These are phyloP conservation scores for Coniella vitis DNA, from an alignment of 2,329 filamentous ascomycete species.

Conservation along the genomic window DNA sequence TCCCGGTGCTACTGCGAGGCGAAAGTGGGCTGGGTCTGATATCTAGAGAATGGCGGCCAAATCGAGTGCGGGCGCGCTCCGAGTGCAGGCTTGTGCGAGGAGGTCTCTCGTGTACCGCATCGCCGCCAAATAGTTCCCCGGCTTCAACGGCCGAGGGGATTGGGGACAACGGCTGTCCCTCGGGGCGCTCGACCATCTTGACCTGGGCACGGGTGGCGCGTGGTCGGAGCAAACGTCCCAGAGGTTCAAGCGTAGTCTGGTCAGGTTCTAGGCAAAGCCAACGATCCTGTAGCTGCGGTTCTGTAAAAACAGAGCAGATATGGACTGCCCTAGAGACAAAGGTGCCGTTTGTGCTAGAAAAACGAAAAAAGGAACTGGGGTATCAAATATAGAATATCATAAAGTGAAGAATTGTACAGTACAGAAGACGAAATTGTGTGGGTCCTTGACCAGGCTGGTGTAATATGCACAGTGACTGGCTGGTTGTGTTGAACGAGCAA, in stretches of 20 bases:
- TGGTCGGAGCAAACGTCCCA: too few relatives aligned
- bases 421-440: not conserved
- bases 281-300: too few relatives aligned
- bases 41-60: constrained; percentile 11
- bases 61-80: not conserved
- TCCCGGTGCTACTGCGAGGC: not conserved
- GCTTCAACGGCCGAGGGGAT: not conserved
- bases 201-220: too few relatives aligned
- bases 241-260: too few relatives aligned
- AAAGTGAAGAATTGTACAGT: not conserved
- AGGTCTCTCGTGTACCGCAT: not conserved
- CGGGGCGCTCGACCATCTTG: not conserved
- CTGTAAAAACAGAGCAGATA: too few relatives aligned
- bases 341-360: too few relatives aligned
- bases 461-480: too few relatives aligned
- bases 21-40: not conserved
- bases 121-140: not conserved
- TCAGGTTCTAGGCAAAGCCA: too few relatives aligned
- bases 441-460: not conserved
- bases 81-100: constrained; percentile 6
- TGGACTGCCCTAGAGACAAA: too few relatives aligned
- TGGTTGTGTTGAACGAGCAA: too few relatives aligned
- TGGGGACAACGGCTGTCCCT: not conserved
- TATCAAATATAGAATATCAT: not conserved
- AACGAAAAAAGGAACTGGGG: too few relatives aligned